Conservation (phyloP, 129 eudicot genomes). For the Tanacetum coccineum region DNA sequence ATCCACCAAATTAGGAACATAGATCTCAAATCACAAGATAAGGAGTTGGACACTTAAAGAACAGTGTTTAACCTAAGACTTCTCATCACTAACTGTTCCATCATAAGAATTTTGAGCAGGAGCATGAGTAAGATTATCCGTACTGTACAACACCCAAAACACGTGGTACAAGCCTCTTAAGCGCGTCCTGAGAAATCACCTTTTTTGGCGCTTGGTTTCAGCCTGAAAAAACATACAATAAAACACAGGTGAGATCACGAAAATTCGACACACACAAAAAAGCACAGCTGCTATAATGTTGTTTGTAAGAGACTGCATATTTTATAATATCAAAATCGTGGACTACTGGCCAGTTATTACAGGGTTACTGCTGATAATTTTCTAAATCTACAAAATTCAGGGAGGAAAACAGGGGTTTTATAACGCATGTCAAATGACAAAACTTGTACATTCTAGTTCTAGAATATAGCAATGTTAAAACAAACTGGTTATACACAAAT, state of each 20-base stretch:
- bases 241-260: background rate
- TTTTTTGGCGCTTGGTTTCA: slow-evolving; percentile 37
- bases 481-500: too few relatives aligned
- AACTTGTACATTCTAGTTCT: too few relatives aligned
- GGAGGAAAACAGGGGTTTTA: too few relatives aligned
- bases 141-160: slow-evolving; percentile 36
- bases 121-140: slow-evolving; percentile 10
- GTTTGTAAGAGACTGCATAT: background rate
- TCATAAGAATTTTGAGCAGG: slow-evolving; percentile 19
- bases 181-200: slow-evolving; percentile 18
- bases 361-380: too few relatives aligned
- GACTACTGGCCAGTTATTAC: too few relatives aligned
- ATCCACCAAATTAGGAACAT: slow-evolving; percentile 16
- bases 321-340: too few relatives aligned
- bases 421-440: too few relatives aligned
- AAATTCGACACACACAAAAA: background rate
- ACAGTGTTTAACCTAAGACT: background rate
- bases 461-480: too few relatives aligned
- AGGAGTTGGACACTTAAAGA: slow-evolving; percentile 16
- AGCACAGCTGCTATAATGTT: too few relatives aligned
- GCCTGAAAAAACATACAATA: slow-evolving; percentile 21
- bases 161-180: slow-evolving; percentile 5
- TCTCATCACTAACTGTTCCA: slow-evolving; percentile 6
- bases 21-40: background rate
- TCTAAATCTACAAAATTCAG: too few relatives aligned